Percentiles rank a stretch among this genome's conserved stretches.
phyloP scores from a whole-genome alignment of 495 filamentous ascomycete genomes.

The Chaetomium tenue region DNA sequence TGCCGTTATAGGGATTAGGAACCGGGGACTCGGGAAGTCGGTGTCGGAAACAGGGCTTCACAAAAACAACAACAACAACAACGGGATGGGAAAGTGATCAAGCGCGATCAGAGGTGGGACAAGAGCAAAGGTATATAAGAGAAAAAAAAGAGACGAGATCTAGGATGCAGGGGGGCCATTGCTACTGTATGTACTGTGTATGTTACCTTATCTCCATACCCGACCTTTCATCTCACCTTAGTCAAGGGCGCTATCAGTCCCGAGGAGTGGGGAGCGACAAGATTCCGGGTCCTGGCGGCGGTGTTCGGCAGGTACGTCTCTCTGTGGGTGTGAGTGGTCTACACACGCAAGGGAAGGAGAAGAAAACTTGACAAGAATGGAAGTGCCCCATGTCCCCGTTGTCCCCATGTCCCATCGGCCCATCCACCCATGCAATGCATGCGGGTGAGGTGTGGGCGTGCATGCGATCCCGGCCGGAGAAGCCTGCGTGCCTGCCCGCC shows the following conservation, averaged over 20 bases:
- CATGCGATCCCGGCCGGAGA: conserved; percentile 16
- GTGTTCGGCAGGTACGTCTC: conserved; percentile 11
- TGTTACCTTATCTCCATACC: background rate
- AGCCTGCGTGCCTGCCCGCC: background rate
- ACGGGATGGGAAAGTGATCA: conserved; percentile 8
- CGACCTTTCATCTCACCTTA: background rate
- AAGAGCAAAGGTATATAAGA: conserved; percentile 13
- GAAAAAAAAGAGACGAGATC: background rate
- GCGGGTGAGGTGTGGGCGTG: conserved; percentile 11
- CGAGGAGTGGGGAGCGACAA: conserved; percentile 16
- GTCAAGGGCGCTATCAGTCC: conserved; percentile 9
- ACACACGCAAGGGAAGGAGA: background rate
- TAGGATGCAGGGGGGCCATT: background rate
- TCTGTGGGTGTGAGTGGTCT: no score
- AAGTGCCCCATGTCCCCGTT: background rate
- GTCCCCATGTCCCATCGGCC: no score
- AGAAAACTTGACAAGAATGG: background rate
- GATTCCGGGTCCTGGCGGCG: background rate
- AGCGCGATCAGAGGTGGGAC: conserved; percentile 18
- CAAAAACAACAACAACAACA: background rate
- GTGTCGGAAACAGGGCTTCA: background rate
- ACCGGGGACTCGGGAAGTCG: background rate
- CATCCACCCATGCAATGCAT: conserved; percentile 10
- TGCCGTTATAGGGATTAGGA: conserved; percentile 10
- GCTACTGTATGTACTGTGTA: background rate